These are phyloP conservation scores for Mitosporidium daphniae DNA, from an alignment of 371 early-diverging fungal species.

Conservation along the genomic window DNA sequence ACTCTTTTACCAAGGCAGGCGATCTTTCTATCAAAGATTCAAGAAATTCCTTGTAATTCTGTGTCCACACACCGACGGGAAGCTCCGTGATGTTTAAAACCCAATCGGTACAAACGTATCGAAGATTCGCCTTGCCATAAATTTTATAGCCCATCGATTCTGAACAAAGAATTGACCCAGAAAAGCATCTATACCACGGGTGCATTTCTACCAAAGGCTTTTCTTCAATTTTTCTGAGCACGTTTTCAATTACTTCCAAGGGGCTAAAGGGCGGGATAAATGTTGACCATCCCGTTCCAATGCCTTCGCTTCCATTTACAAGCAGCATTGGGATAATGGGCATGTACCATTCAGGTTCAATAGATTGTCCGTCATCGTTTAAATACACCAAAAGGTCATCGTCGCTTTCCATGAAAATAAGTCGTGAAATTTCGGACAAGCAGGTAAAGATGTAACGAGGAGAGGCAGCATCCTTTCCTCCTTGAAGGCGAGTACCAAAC, in stretches of 20 bases:
- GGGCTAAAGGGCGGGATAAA: slow-evolving; percentile 44
- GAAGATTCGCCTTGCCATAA: slow-evolving; percentile 24
- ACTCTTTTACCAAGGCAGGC: slow-evolving; percentile 17
- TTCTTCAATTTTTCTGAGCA: slow-evolving; percentile 38
- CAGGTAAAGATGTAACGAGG: slow-evolving; percentile 86
- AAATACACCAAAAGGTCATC: slow-evolving; percentile 50
- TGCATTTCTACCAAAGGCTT: slow-evolving; percentile 31
- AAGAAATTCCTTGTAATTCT: slow-evolving; percentile 53
- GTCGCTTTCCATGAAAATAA: slow-evolving; percentile 48
- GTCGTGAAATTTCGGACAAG: slow-evolving; percentile 32
- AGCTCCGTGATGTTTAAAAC: slow-evolving; percentile 62
- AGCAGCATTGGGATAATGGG: slow-evolving; percentile 89
- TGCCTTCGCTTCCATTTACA: slow-evolving; percentile 89
- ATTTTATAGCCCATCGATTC: slow-evolving; percentile 1
- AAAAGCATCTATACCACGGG: slow-evolving; percentile 90
- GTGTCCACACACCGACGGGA: slow-evolving; percentile 77
- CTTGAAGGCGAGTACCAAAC: slow-evolving; percentile 67
- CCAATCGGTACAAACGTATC: slow-evolving; percentile 22
- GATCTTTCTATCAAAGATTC: slow-evolving; percentile 22
- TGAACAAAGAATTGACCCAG: slow-evolving; percentile 5
- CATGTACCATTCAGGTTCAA: slow-evolving; percentile 84
- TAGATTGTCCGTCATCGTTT: slow-evolving; percentile 60
- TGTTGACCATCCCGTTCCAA: slow-evolving; percentile 66
- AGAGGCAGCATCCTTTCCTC: slow-evolving; percentile 90
- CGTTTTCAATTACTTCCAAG: slow-evolving; percentile 51